A percentile compares a stretch with the other conserved stretches of the same genome.
Evolutionary conservation across 176 grass and related monocot genomes (phyloP).

Genomic region (Metroxylon sagu): DNA sequence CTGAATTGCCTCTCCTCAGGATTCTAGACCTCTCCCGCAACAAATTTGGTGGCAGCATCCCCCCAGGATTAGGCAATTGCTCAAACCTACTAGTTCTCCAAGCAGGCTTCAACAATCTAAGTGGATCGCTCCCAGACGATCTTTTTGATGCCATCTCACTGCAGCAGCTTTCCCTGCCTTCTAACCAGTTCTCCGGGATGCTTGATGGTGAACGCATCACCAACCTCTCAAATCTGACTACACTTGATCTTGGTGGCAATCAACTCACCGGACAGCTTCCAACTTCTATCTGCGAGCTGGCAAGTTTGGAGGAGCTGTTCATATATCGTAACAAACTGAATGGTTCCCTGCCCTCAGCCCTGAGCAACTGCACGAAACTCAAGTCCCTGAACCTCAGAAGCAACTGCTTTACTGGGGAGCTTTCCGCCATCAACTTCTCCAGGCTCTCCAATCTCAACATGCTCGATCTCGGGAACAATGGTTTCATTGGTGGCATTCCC

Average conservation of each 20-base stretch:
- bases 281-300: conserved; percentile 32
- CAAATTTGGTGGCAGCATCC: conserved; percentile 38
- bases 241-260: too few species aligned
- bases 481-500: conserved; percentile 49
- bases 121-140: conserved; percentile 35
- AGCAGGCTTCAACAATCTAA: conserved; percentile 47
- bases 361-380: conserved; percentile 50
- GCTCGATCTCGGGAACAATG: conserved; percentile 52
- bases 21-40: conserved; percentile 50
- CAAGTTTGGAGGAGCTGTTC: conserved; percentile 29
- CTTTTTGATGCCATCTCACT: conserved; percentile 41
- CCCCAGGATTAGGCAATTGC: conserved; percentile 48
- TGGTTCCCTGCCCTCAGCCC: conserved; percentile 36
- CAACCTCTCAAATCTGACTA: too few species aligned
- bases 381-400: conserved; percentile 49
- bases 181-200: conserved; percentile 27
- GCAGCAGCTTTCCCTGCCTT: conserved; percentile 37
- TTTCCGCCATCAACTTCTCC: conserved; percentile 48
- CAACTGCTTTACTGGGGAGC: conserved; percentile 43
- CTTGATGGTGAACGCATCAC: too few species aligned
- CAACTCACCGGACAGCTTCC: too few species aligned
- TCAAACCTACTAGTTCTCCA: conserved; percentile 39
- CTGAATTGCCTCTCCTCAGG: conserved; percentile 17
- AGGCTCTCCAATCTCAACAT: conserved; percentile 32
- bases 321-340: conserved; percentile 45